A percentile compares a stretch with the other conserved stretches of the same genome.
These are phyloP conservation scores for Pythium aquatile DNA, from an alignment of 352 stramenopile genomes.

Conservation along the genomic window DNA sequence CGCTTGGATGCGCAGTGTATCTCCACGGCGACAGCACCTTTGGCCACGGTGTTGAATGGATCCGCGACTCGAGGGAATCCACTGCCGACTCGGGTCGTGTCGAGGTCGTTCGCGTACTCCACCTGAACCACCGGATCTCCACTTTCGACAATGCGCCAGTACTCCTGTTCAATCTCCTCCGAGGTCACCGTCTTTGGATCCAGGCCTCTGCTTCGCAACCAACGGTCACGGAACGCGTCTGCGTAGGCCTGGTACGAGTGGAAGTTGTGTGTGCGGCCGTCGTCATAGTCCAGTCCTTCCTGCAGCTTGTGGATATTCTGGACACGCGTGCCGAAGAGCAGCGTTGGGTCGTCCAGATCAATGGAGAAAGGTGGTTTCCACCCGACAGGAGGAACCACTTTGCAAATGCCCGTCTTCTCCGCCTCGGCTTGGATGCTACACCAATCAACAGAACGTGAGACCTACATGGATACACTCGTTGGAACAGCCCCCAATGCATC, in stretches of 20 bases:
- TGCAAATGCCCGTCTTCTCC: constrained; percentile 91
- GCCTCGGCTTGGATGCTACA: constrained; percentile 62
- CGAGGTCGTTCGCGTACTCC: constrained; percentile 90
- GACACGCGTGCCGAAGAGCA: constrained; percentile 90
- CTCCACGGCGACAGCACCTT: background rate
- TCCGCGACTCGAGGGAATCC: constrained; percentile 59
- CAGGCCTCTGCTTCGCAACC: constrained; percentile 42
- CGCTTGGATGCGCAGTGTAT: background rate
- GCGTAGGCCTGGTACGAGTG: constrained; percentile 62
- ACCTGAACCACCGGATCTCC: constrained; percentile 51
- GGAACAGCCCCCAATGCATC: background rate
- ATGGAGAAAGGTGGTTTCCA: constrained; percentile 88
- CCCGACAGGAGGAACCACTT: constrained; percentile 96
- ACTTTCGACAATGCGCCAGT: constrained; percentile 86
- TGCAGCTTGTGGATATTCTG: constrained; percentile 91
- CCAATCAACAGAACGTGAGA: constrained; percentile 4
- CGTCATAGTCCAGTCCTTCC: constrained; percentile 64
- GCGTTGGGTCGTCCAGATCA: constrained; percentile 48
- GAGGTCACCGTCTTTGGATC: constrained; percentile 45
- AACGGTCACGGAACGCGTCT: constrained; percentile 51
- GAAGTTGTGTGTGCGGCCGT: constrained; percentile 63
- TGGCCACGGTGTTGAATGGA: constrained; percentile 27
- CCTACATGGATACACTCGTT: constrained; percentile 5
- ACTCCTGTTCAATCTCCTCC: constrained; percentile 82
- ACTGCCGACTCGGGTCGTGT: constrained; percentile 76